Percentiles rank a stretch among this genome's conserved stretches.
These are phyloP conservation scores for Cyclotella kingstonii DNA, from an alignment of 108 stramenopile species.

Conservation along the genomic window DNA sequence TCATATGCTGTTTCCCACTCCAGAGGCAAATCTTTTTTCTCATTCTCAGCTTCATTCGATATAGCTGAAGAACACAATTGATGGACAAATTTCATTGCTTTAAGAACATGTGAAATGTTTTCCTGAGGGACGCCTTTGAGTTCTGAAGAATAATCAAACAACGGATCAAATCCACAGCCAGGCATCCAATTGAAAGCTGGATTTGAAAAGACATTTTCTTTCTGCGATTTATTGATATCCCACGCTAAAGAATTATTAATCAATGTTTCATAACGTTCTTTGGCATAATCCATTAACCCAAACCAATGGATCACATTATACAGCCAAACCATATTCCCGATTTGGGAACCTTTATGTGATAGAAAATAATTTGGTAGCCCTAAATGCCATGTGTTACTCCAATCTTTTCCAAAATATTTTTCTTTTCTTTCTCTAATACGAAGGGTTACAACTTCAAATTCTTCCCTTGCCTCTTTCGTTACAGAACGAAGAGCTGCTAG, in stretches of 20 bases:
- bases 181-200: slow-evolving; percentile 58
- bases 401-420: slow-evolving; percentile 68
- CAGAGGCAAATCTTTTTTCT: slow-evolving; percentile 30
- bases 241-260: slow-evolving; percentile 54
- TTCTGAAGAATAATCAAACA: slow-evolving; percentile 57
- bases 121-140: slow-evolving; percentile 59
- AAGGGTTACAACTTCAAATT: slow-evolving; percentile 25
- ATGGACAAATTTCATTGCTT: slow-evolving; percentile 65
- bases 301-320: slow-evolving; percentile 73
- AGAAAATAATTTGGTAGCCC: slow-evolving; percentile 70
- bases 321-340: slow-evolving; percentile 73
- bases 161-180: slow-evolving; percentile 51
- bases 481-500: slow-evolving; percentile 50
- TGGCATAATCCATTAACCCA: slow-evolving; percentile 79
- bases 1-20: slow-evolving; percentile 77
- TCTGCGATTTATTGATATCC: slow-evolving; percentile 45
- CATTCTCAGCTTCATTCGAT: slow-evolving; percentile 15
- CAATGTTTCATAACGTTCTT: slow-evolving; percentile 63
- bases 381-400: slow-evolving; percentile 64
- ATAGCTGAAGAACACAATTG: slow-evolving; percentile 44
- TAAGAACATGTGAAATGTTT: slow-evolving; percentile 48
- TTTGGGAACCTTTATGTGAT: slow-evolving; percentile 49
- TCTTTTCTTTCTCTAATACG: slow-evolving; percentile 57
- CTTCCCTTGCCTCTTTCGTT: slow-evolving; percentile 28
- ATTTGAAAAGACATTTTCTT: slow-evolving; percentile 56